Evolutionary conservation across 2,329 filamentous ascomycete species (phyloP), one percentile per base, ranked within the genome.

Genomic region (Coniella lustricola): DNA sequence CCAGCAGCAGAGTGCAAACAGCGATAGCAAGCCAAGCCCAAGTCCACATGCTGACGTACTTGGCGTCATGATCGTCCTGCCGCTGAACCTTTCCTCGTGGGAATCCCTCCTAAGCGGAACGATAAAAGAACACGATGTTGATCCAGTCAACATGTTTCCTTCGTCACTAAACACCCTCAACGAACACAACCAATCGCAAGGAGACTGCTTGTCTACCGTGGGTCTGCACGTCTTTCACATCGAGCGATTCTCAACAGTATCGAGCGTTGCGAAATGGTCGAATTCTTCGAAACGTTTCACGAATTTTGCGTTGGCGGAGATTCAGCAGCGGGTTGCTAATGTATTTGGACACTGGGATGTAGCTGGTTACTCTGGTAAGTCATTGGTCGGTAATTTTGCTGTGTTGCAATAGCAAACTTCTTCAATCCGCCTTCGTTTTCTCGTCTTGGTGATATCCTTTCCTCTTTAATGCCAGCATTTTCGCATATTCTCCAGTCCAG

Each of bases 201-300:
- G 4, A 7, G 18, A 10, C 17, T 7, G 21, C 12, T 17, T 2
- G 22, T 21, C 17, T 7, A 21, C 21, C 35, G 50, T 52, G 16
- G 50, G 48, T 1, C 35, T 52, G 31, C 50, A 52, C 22, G 48
- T 52, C 2, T 52, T 47, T 1, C 50, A 52, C 12, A 32, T 52
- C 32, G 50, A 52, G 39, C 40, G 48, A 10, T 41, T 47, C 18
- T n/a, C n/a, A n/a, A 13, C 33, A 4, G 36, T 10, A 29, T 29
- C 25, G 25, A 29, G 9, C 2, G 25, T 37, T n/a, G 34, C 21
- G 20, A 13, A 14, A 5, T 25, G 4, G 9, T 12, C 21, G 33
- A 14, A 3, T 10, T 12, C 22, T 7, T 29, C 21, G 20, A 4
- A 17, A 17, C 7, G 25, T 18, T 47, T 52, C 35, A 50, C 47